Base-by-base conservation (phyloP, 2,329 filamentous ascomycete species). In the Pseudogymnoascus sp. region DNA sequence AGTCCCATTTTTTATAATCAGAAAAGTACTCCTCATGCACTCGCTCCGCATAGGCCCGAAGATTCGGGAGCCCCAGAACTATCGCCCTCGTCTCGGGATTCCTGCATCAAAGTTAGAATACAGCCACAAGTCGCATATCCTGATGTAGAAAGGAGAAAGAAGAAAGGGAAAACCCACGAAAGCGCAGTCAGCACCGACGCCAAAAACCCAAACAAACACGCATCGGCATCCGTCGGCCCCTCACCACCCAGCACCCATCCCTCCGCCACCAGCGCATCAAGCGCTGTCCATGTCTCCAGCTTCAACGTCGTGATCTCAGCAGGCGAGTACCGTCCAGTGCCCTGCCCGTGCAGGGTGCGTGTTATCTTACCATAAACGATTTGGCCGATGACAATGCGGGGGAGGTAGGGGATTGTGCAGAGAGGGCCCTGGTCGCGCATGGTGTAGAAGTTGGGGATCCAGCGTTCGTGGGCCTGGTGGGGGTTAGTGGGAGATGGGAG, bases 1-100 rank as follows among this genome's bases (percentile, higher is more conserved):
- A 53, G 13, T 53, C 26, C 75, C 75, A 79, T 4, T 69, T 66
- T 64, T 79, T 74, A 68, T 87, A 87, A 37, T 88, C 83, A 0
- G 81, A 77, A 67, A 88, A 88, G 68, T 83, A 86, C 4, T 65
- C 64, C 56, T 78, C 72, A 68, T 86, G 83, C 44, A 88, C 84
- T 63, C 81, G 77, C 38, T 69, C 68, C 2, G 82, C 83, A 71
- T 87, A 88, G 2, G 85, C 82, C 9, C 83, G 40, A 10, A 86
- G 63, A 0, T 75, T 74, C 0, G 83, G 80, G 65, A 80, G 81
- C 2, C 72, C 70, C 64, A 73, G 76, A 3, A 86, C 71, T 1
- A 82, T 70, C 26, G 73, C 69, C 62, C 73, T 75, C 3, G 80
- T 80, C 13, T 76, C 76, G 0, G 83, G 84, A 2, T 73, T 76